Evolutionary conservation across 331 rosid species (phyloP).

Genomic region (Quercus phellos): DNA sequence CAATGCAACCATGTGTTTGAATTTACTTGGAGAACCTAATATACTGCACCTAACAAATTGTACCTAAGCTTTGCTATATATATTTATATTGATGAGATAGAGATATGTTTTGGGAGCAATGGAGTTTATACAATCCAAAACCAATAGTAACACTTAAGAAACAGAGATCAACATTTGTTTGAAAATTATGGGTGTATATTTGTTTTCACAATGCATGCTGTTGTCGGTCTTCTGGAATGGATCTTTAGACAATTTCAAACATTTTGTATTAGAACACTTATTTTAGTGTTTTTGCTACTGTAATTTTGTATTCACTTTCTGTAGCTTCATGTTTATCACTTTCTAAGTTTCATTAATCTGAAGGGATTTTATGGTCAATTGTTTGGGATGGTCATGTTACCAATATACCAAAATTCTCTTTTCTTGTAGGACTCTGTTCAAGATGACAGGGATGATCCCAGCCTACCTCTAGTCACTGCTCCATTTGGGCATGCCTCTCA

Average conservation of each 20-base stretch:
- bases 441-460: constrained; percentile 93
- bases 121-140: background rate
- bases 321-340: background rate
- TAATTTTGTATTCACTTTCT: background rate
- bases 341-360: background rate
- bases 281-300: background rate
- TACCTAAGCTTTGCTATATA: too few species aligned
- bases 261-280: background rate
- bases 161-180: background rate
- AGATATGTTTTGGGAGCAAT: background rate
- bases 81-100: too few species aligned
- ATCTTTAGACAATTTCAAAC: background rate
- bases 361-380: background rate
- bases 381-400: background rate
- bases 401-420: constrained; percentile 16
- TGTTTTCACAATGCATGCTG: background rate
- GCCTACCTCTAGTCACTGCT: constrained; percentile 90
- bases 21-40: too few species aligned
- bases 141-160: background rate
- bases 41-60: too few species aligned
- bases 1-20: too few species aligned
- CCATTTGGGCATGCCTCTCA: constrained; percentile 99
- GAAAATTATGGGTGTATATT: background rate
- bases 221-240: background rate
- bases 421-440: constrained; percentile 66